These are phyloP conservation scores for Xerocomellus chrysenteron DNA, from an alignment of 768 basidiomycete genomes.

Conservation along the genomic window DNA sequence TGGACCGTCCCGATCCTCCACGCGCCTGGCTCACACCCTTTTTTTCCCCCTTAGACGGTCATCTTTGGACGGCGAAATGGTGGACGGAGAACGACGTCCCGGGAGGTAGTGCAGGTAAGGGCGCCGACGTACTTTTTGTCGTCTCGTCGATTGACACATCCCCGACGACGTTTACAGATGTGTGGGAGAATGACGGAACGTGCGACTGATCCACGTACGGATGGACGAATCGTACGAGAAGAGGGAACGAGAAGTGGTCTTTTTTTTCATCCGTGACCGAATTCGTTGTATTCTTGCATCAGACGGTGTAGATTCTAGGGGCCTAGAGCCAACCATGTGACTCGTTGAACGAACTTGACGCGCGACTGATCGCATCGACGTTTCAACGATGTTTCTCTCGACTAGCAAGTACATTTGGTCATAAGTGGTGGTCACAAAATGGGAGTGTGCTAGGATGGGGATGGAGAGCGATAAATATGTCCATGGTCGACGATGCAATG, in stretches of 20 bases:
- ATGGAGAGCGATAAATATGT: conserved; percentile 14
- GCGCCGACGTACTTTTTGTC: not conserved
- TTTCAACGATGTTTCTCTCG: not conserved
- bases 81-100: conserved; percentile 46
- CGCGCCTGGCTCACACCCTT: not conserved
- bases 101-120: conserved; percentile 23
- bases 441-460: not conserved
- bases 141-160: not conserved
- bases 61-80: conserved; percentile 52
- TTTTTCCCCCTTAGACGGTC: conserved; percentile 32
- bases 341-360: not conserved
- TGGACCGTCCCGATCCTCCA: conserved; percentile 6
- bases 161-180: conserved; percentile 21
- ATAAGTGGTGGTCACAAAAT: not conserved
- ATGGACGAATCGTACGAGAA: no score
- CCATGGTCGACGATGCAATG: conserved; percentile 20
- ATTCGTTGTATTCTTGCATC: not conserved
- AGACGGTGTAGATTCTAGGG: no score
- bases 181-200: conserved; percentile 36
- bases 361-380: not conserved
- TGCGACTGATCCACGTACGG: conserved; percentile 23
- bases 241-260: not conserved
- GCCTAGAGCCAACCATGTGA: no score
- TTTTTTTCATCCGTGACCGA: not conserved
- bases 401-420: not conserved